A percentile compares a stretch with the other conserved stretches of the same genome.
Evolutionary conservation across 805 yeast species (phyloP).

Genomic region (Starmerella floris): DNA sequence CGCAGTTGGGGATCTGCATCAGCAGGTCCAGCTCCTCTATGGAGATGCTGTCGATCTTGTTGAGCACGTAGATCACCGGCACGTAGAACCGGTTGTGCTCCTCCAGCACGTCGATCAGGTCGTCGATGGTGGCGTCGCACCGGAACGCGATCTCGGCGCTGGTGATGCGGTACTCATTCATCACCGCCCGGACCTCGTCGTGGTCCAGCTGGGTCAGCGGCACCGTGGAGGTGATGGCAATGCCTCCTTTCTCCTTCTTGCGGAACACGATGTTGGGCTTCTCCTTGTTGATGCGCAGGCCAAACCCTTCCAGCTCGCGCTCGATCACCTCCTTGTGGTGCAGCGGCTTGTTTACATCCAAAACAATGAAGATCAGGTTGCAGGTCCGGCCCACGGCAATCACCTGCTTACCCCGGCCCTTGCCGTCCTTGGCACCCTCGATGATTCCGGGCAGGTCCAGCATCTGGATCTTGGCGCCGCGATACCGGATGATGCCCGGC

Average conservation of each 20-base stretch:
- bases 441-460: slow-evolving; percentile 96
- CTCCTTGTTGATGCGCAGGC: slow-evolving; percentile 78
- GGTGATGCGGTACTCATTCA: slow-evolving; percentile 87
- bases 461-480: slow-evolving; percentile 97
- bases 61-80: slow-evolving; percentile 88
- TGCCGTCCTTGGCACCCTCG: slow-evolving; percentile 95
- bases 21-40: slow-evolving; percentile 83
- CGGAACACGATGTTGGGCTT: slow-evolving; percentile 89
- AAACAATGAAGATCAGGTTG: slow-evolving; percentile 77
- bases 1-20: slow-evolving; percentile 90
- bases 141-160: slow-evolving; percentile 93
- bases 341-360: slow-evolving; percentile 92
- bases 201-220: slow-evolving; percentile 82
- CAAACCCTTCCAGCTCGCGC: slow-evolving; percentile 92
- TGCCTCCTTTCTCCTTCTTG: slow-evolving; percentile 92
- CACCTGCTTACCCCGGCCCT: slow-evolving; percentile 96
- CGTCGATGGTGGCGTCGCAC: slow-evolving; percentile 97
- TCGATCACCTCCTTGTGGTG: slow-evolving; percentile 90
- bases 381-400: slow-evolving; percentile 99
- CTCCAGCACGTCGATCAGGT: slow-evolving; percentile 85
- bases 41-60: slow-evolving; percentile 90
- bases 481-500: slow-evolving; percentile 89
- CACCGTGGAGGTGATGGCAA: slow-evolving; percentile 83
- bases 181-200: slow-evolving; percentile 90
- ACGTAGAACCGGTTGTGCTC: slow-evolving; percentile 82